These are phyloP conservation scores for Axilococcus clingmanii DNA, from an alignment of 139 green algal species.

Conservation along the genomic window DNA sequence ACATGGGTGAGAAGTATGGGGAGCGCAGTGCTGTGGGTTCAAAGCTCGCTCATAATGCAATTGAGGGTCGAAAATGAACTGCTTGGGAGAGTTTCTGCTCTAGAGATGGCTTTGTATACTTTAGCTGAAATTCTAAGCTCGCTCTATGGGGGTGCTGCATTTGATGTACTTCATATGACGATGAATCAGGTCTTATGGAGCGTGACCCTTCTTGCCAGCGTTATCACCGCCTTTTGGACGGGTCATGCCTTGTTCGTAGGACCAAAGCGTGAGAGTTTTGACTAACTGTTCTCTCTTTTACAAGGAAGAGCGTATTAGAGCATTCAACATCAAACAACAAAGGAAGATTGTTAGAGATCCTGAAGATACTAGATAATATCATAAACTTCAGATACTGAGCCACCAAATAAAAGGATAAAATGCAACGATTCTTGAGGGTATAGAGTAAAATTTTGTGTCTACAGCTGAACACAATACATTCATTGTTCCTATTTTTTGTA, in stretches of 20 bases:
- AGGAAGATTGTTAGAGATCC: too few species aligned
- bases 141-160: slow-evolving; percentile 16
- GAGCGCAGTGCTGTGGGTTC: slow-evolving; percentile 30
- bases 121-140: slow-evolving; percentile 6
- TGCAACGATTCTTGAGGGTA: too few species aligned
- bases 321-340: too few species aligned
- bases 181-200: slow-evolving; percentile 6
- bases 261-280: too few species aligned
- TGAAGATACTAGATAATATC: too few species aligned
- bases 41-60: slow-evolving; percentile 37
- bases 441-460: too few species aligned
- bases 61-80: slow-evolving; percentile 18
- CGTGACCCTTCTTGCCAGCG: slow-evolving; percentile 4
- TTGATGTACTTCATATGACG: slow-evolving; percentile 23
- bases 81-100: slow-evolving; percentile 25
- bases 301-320: too few species aligned
- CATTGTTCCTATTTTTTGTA: too few species aligned
- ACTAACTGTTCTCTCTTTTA: too few species aligned
- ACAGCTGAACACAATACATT: too few species aligned
- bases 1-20: slow-evolving; percentile 8
- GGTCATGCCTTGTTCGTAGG: neutral
- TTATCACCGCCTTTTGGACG: slow-evolving; percentile 5
- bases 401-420: too few species aligned
- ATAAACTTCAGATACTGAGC: too few species aligned
- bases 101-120: slow-evolving; percentile 34